Evolutionary conservation across 139 green algal genomes (phyloP), one percentile per base, ranked within the genome.

Genomic region (Eudorina sp.): DNA sequence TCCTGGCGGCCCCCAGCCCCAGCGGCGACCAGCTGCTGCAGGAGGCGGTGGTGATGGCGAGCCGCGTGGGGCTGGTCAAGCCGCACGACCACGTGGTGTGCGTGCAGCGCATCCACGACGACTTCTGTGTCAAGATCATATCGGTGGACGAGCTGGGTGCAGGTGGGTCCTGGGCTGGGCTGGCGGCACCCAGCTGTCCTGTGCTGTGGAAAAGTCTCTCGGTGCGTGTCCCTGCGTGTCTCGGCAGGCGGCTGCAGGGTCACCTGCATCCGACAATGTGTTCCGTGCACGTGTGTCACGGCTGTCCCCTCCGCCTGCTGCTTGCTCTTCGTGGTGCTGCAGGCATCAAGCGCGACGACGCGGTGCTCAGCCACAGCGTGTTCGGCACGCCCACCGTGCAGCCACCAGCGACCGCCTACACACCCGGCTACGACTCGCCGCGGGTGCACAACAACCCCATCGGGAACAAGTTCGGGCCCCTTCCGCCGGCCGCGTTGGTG

Each of bases 1-100:
- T 98, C 85, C 93, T 99, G 60, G 97, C 97, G 0, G 93, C 96
- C 4, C 96, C 96, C 27, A 93, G 92, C 25, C 93, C 95, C 29
- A 91, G 83, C 23, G 94, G 93, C 77, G 91, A 92, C 58, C 84
- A 51, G 84, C 90, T 97, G 80, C 88, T 97, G 62, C 89, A 96
- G 81, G 95, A 98, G 84, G 94, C 95, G 8, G 86, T 98, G 29
- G 21, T 78, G 34, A 93, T 95, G 88, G 94, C 93, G 38, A 69
- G 85, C 4, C 40, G 45, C 16, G 80, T 92, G 41, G 94, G 94
- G 11, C 90, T 98, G 70, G 92, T 98, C 19, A 92, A 91, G 76
- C 77, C 94, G 23, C 84, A 91, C 34, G 95, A 98, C 86, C 93
- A 97, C 77, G 94, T 97, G 53, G 95, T 98, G 73, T 88, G 82